These are phyloP conservation scores for Corrigiola litoralis DNA, from an alignment of 179 eudicot species.

Conservation along the genomic window DNA sequence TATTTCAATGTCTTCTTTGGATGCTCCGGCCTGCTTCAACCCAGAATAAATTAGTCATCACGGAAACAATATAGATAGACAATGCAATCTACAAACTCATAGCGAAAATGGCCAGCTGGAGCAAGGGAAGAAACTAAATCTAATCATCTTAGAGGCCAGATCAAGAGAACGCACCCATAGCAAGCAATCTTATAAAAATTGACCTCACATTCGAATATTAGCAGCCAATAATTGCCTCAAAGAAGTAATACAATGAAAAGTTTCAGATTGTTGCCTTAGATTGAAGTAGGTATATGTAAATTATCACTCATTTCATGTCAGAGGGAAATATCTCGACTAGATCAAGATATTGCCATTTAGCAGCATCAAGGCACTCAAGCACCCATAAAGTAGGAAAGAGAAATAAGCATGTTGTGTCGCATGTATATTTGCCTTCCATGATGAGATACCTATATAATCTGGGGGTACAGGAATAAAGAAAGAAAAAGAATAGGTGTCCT, in stretches of 20 bases:
- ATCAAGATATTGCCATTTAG: not conserved
- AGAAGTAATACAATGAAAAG: not conserved
- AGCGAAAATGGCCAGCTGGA: not conserved
- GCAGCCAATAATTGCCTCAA: not conserved
- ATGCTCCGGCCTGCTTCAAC: slow-evolving; percentile 52
- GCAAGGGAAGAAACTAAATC: not conserved
- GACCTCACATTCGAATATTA: not conserved
- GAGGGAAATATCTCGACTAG: not conserved
- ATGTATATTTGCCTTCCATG: too few relatives aligned
- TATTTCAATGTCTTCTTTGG: slow-evolving; percentile 55
- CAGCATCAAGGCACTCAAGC: not conserved
- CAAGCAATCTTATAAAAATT: not conserved
- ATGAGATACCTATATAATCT: too few relatives aligned
- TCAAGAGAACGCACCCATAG: not conserved
- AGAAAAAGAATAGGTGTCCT: too few relatives aligned
- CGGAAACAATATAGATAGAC: not conserved
- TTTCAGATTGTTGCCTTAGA: not conserved
- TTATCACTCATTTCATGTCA: not conserved
- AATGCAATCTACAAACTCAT: not conserved
- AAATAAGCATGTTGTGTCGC: too few relatives aligned
- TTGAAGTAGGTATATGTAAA: not conserved
- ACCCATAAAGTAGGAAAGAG: too few relatives aligned
- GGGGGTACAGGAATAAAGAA: too few relatives aligned
- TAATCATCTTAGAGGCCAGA: not conserved
- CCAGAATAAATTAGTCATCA: not conserved